These are phyloP conservation scores for Medicago lupulina DNA, from an alignment of 306 rosid species.

Conservation along the genomic window DNA sequence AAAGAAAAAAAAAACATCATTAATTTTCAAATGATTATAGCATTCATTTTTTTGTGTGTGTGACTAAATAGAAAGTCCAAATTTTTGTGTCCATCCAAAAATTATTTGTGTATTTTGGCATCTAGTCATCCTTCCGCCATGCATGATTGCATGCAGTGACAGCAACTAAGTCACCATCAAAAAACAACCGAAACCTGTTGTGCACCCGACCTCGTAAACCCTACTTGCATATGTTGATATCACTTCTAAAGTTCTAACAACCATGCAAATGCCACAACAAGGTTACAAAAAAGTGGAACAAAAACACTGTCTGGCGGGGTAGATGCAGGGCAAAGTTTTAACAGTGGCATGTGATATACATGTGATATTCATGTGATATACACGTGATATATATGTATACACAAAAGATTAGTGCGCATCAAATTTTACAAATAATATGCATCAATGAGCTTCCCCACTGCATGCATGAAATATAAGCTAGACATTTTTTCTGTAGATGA, in stretches of 20 bases:
- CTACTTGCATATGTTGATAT: not conserved
- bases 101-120: not conserved
- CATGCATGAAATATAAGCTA: not conserved
- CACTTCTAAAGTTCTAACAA: not conserved
- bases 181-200: not conserved
- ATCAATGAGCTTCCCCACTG: not conserved
- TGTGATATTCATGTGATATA: not conserved
- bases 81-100: no score
- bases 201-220: not conserved
- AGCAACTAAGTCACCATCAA: not conserved
- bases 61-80: no score
- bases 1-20: no score
- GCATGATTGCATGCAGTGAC: not conserved
- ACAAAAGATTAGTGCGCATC: not conserved
- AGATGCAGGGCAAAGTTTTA: not conserved
- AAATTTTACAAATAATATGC: not conserved
- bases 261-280: not conserved
- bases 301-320: not conserved
- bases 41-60: no score
- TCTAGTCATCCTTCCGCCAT: not conserved
- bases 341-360: not conserved
- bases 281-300: slow-evolving; percentile 1
- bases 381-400: not conserved
- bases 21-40: no score
- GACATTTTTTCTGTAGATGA: not conserved